A percentile compares a stretch with the other conserved stretches of the same genome.
These are phyloP conservation scores for Bryopsis sp. DNA, from an alignment of 139 green algal species.

Conservation along the genomic window DNA sequence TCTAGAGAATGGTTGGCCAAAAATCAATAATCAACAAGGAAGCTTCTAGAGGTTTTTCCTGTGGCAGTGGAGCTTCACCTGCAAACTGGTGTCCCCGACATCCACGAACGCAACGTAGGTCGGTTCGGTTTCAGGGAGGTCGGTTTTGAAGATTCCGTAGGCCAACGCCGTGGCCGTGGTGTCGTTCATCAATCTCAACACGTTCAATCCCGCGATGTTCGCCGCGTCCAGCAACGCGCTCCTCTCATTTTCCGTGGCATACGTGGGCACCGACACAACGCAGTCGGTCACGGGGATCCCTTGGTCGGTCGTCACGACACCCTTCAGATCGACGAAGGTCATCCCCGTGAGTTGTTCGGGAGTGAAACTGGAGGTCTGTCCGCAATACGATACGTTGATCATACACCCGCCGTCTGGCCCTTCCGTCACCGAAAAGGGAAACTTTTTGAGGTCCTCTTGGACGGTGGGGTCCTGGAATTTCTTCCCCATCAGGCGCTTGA, in stretches of 20 bases:
- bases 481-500: conserved; percentile 93
- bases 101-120: conserved; percentile 93
- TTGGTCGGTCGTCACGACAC: conserved; percentile 78
- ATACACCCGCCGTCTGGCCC: conserved; percentile 64
- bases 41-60: too few relatives aligned
- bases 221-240: conserved; percentile 71
- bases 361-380: conserved; percentile 43
- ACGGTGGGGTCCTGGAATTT: conserved; percentile 75
- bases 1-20: too few relatives aligned
- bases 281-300: conserved; percentile 77
- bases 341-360: conserved; percentile 79
- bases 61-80: conserved; percentile 58
- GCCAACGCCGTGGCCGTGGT: conserved; percentile 88
- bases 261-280: conserved; percentile 84
- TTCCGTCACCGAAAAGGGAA: conserved; percentile 65
- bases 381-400: conserved; percentile 61
- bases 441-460: conserved; percentile 57
- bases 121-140: conserved; percentile 79
- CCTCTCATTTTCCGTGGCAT: conserved; percentile 75
- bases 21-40: too few relatives aligned
- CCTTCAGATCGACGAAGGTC: conserved; percentile 83
- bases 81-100: conserved; percentile 75
- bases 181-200: conserved; percentile 91
- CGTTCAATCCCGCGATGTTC: conserved; percentile 77
- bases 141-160: conserved; percentile 99